Evolutionary conservation across 768 basidiomycete species (phyloP).

Genomic region (Suillus paluster): DNA sequence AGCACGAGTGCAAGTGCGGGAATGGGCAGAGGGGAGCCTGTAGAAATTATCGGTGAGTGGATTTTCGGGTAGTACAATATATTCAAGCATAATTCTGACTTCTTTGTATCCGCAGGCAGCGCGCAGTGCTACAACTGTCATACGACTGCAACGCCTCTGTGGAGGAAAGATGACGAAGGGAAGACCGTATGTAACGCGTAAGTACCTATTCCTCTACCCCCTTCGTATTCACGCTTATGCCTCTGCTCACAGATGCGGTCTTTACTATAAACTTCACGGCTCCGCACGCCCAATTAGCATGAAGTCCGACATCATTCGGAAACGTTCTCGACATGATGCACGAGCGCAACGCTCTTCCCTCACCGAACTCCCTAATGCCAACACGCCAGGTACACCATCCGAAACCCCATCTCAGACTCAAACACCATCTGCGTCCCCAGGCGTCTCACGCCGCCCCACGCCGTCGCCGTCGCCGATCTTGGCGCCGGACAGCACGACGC

Average conservation of each 20-base stretch:
- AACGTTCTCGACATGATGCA: constrained; percentile 82
- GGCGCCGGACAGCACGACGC: constrained; percentile 72
- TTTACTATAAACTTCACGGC: constrained; percentile 87
- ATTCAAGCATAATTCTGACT: constrained; percentile 12
- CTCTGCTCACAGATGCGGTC: constrained; percentile 60
- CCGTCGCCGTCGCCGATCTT: constrained; percentile 69
- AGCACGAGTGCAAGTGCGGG: constrained; percentile 9
- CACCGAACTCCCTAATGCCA: constrained; percentile 40
- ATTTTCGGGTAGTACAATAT: constrained; percentile 33
- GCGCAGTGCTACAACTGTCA: constrained; percentile 92
- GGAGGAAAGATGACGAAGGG: constrained; percentile 91
- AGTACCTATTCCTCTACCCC: constrained; percentile 36
- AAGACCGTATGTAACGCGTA: constrained; percentile 92
- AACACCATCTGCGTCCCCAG: constrained; percentile 70
- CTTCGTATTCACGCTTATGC: constrained; percentile 6
- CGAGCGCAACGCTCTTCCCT: constrained; percentile 48
- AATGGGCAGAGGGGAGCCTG: constrained; percentile 56
- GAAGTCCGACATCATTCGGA: constrained; percentile 91
- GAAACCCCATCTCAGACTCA: constrained; percentile 64
- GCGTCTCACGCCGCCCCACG: constrained; percentile 73
- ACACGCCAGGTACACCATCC: constrained; percentile 73
- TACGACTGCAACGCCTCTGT: constrained; percentile 86
- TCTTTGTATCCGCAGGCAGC: constrained; percentile 32
- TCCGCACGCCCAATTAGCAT: constrained; percentile 86
- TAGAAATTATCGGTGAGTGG: constrained; percentile 72